phyloP scores from a whole-genome alignment of 345 rosid genomes.

The Luvunga scandens region DNA sequence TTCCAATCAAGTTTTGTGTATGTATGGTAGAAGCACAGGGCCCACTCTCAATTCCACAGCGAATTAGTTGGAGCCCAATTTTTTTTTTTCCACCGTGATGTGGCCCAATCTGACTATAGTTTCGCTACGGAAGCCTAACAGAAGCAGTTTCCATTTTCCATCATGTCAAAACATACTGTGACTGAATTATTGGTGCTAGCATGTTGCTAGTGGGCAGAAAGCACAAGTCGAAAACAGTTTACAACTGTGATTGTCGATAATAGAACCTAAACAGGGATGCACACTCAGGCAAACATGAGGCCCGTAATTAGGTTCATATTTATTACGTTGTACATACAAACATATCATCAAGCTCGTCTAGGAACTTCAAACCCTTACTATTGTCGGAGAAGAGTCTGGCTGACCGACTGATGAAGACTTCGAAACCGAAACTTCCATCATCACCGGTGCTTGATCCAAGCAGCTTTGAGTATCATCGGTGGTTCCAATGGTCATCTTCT shows the following conservation, averaged over 20 bases:
- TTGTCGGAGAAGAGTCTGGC: conserved; percentile 71
- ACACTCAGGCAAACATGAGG: neutral
- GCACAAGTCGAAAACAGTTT: neutral
- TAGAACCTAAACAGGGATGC: neutral
- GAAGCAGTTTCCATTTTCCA: neutral
- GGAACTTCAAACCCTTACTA: conserved; percentile 36
- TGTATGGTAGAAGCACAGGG: too few relatives aligned
- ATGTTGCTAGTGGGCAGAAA: neutral
- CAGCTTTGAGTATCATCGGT: conserved; percentile 85
- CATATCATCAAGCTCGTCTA: neutral
- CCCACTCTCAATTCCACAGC: neutral
- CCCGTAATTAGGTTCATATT: neutral
- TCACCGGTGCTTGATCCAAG: conserved; percentile 68
- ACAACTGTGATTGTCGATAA: neutral
- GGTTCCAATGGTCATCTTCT: conserved; percentile 63
- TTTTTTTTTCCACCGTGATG: neutral
- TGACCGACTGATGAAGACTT: conserved; percentile 89
- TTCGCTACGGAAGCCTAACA: neutral
- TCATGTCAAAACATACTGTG: neutral
- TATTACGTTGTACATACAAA: neutral
- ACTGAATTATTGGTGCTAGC: neutral
- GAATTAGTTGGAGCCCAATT: neutral
- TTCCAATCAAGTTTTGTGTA: neutral
- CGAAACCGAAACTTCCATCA: conserved; percentile 76
- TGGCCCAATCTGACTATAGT: neutral